A percentile compares a stretch with the other conserved stretches of the same genome.
Conservation (phyloP, 208 protist species). For the Leishmania martiniquensis region DNA sequence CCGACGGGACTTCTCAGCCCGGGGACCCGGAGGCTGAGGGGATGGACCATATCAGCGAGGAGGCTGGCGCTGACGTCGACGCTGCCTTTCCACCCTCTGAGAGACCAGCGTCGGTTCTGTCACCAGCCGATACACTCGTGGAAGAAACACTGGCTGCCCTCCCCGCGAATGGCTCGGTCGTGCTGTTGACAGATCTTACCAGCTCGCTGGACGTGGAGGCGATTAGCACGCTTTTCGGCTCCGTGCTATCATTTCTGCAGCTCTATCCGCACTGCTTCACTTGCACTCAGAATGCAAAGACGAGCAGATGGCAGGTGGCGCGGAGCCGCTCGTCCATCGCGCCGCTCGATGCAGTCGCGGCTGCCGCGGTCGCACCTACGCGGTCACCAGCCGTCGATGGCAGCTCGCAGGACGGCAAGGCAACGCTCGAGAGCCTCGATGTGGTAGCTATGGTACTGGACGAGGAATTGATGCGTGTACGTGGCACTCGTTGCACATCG, state of each 20-base stretch:
- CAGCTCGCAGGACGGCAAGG: neutral
- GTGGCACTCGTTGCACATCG: neutral
- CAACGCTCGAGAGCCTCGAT: constrained; percentile 8
- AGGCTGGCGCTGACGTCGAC: neutral
- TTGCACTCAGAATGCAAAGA: constrained; percentile 20
- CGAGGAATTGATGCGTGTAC: constrained; percentile 25
- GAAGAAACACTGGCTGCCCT: constrained; percentile 45
- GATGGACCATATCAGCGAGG: neutral
- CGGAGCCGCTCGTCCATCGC: neutral
- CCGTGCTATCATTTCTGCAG: constrained; percentile 55
- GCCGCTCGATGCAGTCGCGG: neutral
- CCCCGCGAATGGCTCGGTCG: constrained; percentile 45
- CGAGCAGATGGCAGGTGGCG: constrained; percentile 48
- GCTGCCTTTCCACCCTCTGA: neutral
- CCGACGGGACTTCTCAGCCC: neutral
- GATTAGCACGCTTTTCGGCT: constrained; percentile 53
- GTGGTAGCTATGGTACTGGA: constrained; percentile 25
- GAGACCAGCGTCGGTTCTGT: neutral
- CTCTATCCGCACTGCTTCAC: constrained; percentile 52
- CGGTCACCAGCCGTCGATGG: neutral
- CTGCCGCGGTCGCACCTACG: neutral
- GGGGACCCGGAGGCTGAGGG: neutral
- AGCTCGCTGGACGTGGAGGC: constrained; percentile 57
- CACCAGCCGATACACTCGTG: constrained; percentile 27
- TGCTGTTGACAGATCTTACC: constrained; percentile 63